A percentile compares a stretch with the other conserved stretches of the same genome.
These are phyloP conservation scores for Otatea glauca DNA, from an alignment of 176 grass and related monocot species.

Conservation along the genomic window DNA sequence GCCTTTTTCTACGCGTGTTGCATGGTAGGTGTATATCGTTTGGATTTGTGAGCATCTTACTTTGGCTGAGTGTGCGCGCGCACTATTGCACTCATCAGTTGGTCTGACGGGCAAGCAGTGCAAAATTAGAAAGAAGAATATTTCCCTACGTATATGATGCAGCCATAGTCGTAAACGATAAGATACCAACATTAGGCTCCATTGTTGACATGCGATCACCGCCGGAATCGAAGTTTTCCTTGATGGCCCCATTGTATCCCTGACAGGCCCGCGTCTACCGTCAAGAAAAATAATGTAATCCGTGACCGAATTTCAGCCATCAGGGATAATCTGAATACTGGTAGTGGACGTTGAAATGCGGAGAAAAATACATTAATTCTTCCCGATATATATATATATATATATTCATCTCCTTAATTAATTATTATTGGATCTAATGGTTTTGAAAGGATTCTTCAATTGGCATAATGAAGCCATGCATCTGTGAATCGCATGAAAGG, in stretches of 20 bases:
- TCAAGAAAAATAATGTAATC: no score
- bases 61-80: neutral
- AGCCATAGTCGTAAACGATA: neutral
- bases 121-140: neutral
- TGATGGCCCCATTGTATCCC: no score
- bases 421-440: neutral
- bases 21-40: neutral
- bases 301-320: no score
- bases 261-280: no score
- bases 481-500: neutral
- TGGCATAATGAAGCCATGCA: neutral
- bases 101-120: neutral
- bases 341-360: neutral
- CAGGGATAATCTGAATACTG: no score
- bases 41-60: constrained; percentile 9
- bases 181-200: neutral
- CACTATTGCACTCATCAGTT: neutral
- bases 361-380: neutral
- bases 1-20: neutral
- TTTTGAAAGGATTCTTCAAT: neutral
- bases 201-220: no score
- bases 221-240: no score
- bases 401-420: neutral
- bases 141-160: neutral
- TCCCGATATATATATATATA: neutral